Conservation (phyloP, 176 grass and related monocot genomes). For the Ensete glaucum region DNA sequence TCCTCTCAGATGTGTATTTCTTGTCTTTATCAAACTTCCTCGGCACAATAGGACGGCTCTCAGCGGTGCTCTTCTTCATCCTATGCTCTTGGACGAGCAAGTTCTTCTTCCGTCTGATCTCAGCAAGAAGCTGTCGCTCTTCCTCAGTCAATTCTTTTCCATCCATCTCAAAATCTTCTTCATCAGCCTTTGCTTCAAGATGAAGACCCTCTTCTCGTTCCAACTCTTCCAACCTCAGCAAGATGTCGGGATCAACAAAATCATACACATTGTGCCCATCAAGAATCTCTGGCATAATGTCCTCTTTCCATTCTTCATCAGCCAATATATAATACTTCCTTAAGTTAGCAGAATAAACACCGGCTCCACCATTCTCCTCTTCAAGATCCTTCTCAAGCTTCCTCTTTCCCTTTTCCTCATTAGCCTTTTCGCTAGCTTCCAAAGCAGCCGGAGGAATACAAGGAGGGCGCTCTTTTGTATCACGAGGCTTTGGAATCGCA, state of each 20-base stretch:
- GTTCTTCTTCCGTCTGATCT: constrained; percentile 58
- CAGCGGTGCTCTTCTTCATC: constrained; percentile 82
- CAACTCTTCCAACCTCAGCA: constrained; percentile 54
- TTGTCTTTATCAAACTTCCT: constrained; percentile 51
- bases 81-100: constrained; percentile 66
- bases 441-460: constrained; percentile 36
- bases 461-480: constrained; percentile 50
- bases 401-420: constrained; percentile 42
- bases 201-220: constrained; percentile 69
- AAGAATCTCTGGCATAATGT: constrained; percentile 48
- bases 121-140: constrained; percentile 37
- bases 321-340: constrained; percentile 65
- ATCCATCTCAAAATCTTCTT: constrained; percentile 54
- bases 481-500: constrained; percentile 70
- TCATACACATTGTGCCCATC: constrained; percentile 71
- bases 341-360: constrained; percentile 70
- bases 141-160: constrained; percentile 45
- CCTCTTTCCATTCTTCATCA: constrained; percentile 69
- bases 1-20: constrained; percentile 35
- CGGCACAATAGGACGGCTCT: constrained; percentile 73
- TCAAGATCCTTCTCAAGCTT: constrained; percentile 59
- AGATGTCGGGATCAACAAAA: constrained; percentile 76
- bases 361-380: constrained; percentile 75
- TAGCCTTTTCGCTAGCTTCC: constrained; percentile 31
- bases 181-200: constrained; percentile 37